phyloP scores from a whole-genome alignment of 768 basidiomycete species.

The Floccularia luteovirens region DNA sequence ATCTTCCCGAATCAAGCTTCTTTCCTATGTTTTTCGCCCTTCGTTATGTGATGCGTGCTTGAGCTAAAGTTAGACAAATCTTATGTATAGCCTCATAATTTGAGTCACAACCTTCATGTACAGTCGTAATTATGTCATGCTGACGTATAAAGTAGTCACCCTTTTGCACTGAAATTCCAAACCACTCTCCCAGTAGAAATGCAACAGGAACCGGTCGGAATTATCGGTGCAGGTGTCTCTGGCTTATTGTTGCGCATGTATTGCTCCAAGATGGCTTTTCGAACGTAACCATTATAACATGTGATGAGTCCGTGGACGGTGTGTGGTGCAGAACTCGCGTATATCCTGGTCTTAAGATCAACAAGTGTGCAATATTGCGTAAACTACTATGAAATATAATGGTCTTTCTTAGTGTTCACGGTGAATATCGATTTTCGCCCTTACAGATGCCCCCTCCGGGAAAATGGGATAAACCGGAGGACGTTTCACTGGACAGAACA shows the following conservation, averaged over 20 bases:
- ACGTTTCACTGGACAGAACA: constrained; percentile 44
- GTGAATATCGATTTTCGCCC: constrained; percentile 53
- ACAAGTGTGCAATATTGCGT: constrained; percentile 40
- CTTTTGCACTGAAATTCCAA: no score
- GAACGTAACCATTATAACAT: constrained; percentile 45
- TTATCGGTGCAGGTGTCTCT: constrained; percentile 54
- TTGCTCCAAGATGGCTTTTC: constrained; percentile 51
- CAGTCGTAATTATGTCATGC: no score
- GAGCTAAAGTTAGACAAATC: no score
- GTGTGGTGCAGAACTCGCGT: constrained; percentile 50
- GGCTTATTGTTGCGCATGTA: constrained; percentile 52
- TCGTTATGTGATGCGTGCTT: no score
- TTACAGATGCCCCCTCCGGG: constrained; percentile 42
- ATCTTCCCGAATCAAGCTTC: no score
- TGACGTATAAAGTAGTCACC: no score
- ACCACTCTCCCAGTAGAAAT: no score
- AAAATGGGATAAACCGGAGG: constrained; percentile 26
- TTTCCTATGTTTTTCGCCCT: no score
- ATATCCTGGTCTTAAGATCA: constrained; percentile 48
- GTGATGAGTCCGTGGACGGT: constrained; percentile 48
- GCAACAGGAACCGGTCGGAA: constrained; percentile 24
- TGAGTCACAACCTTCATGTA: no score
- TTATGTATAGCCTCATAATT: no score
- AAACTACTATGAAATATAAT: neutral
- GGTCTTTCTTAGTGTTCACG: constrained; percentile 39